These are phyloP conservation scores for Magnusiomyces tetraspermus DNA, from an alignment of 1,139 yeast species.

Conservation along the genomic window DNA sequence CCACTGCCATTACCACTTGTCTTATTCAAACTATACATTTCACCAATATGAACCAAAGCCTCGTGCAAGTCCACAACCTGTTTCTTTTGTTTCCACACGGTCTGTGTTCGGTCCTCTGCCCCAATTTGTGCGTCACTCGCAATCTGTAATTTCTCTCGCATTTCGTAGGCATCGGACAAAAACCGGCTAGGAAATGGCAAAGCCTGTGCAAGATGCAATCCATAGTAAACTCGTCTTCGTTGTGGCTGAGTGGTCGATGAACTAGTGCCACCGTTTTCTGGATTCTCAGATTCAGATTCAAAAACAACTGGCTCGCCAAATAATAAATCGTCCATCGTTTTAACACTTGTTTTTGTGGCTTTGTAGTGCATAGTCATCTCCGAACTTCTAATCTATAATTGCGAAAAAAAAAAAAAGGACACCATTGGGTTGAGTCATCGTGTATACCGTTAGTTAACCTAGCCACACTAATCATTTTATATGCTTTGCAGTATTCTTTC, in stretches of 20 bases:
- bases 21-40: conserved; percentile 1
- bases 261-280: too few relatives aligned
- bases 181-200: conserved; percentile 10
- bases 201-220: conserved; percentile 7
- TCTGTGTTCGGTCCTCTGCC: neutral
- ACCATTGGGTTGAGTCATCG: too few relatives aligned
- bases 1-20: neutral
- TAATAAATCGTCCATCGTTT: neutral
- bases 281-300: neutral
- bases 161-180: conserved; percentile 2
- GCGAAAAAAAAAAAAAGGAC: too few relatives aligned
- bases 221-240: conserved; percentile 6
- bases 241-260: neutral
- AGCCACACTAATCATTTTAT: too few relatives aligned
- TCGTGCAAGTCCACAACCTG: conserved; percentile 10
- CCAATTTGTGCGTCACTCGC: neutral
- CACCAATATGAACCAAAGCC: conserved; percentile 9
- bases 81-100: conserved; percentile 7
- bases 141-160: neutral
- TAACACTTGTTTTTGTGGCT: conserved; percentile 4
- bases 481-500: too few relatives aligned
- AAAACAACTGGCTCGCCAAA: neutral
- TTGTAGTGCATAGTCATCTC: conserved; percentile 14
- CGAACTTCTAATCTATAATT: neutral
- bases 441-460: too few relatives aligned